These are phyloP conservation scores for Wallacemonas sp. DNA, from an alignment of 208 protist genomes.

Conservation along the genomic window DNA sequence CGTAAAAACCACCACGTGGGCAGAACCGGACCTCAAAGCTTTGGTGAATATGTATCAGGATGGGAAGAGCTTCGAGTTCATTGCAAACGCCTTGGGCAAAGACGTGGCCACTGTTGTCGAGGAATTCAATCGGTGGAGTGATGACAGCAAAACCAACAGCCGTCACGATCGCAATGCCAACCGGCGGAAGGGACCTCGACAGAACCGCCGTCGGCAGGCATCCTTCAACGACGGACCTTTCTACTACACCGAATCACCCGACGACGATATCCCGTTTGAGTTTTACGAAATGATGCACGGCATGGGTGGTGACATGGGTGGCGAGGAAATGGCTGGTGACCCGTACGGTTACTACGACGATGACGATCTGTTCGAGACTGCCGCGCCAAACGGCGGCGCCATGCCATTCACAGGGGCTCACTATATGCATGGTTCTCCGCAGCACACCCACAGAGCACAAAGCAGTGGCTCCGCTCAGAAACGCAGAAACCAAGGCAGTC, in stretches of 20 bases:
- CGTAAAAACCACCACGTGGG: slow-evolving; percentile 66
- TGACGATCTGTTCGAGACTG: slow-evolving; percentile 24
- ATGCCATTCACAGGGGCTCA: slow-evolving; percentile 62
- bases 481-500: not conserved
- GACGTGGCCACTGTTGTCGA: slow-evolving; percentile 50
- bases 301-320: slow-evolving; percentile 29
- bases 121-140: slow-evolving; percentile 87
- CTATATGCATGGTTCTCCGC: slow-evolving; percentile 47
- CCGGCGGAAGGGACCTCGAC: slow-evolving; percentile 6
- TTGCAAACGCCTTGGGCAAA: slow-evolving; percentile 85
- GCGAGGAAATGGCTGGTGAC: slow-evolving; percentile 35
- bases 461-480: not conserved
- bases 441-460: slow-evolving; percentile 10
- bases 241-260: slow-evolving; percentile 79
- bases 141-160: slow-evolving; percentile 46
- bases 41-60: slow-evolving; percentile 92
- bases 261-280: slow-evolving; percentile 46
- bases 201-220: slow-evolving; percentile 11
- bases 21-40: slow-evolving; percentile 66
- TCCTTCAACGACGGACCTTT: slow-evolving; percentile 24
- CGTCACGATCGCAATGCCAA: slow-evolving; percentile 18
- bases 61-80: slow-evolving; percentile 92
- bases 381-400: slow-evolving; percentile 33
- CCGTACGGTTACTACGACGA: slow-evolving; percentile 58
- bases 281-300: slow-evolving; percentile 42